Evolutionary conservation across 2,329 filamentous ascomycete species (phyloP).

Genomic region (Fusarium compactum): DNA sequence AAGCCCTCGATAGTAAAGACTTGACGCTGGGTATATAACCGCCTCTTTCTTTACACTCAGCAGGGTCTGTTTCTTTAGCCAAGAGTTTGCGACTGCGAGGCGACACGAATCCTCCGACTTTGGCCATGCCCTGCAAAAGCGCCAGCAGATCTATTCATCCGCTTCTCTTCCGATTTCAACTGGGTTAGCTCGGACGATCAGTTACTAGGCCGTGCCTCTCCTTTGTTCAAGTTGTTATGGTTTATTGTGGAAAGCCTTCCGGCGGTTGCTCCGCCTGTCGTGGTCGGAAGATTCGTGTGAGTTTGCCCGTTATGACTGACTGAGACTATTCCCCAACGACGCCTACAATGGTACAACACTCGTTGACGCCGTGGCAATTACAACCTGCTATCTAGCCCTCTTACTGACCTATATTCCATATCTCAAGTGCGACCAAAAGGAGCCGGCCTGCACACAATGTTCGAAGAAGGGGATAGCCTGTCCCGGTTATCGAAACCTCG

Average conservation of each 20-base stretch:
- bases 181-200: slow-evolving; percentile 2
- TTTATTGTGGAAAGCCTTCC: slow-evolving; percentile 69
- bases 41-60: not conserved
- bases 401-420: slow-evolving; percentile 17
- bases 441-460: slow-evolving; percentile 67
- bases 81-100: slow-evolving; percentile 3
- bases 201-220: slow-evolving; percentile 7
- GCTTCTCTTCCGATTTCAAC: slow-evolving; percentile 3
- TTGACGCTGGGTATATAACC: slow-evolving; percentile 1
- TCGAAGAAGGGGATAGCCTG: slow-evolving; percentile 64
- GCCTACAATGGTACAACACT: not conserved
- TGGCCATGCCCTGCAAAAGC: slow-evolving; percentile 34
- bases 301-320: slow-evolving; percentile 44
- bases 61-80: slow-evolving; percentile 3
- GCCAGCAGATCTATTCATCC: slow-evolving; percentile 11
- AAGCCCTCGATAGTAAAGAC: not conserved
- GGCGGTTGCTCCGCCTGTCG: slow-evolving; percentile 68
- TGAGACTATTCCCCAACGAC: slow-evolving; percentile 2
- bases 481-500: slow-evolving; percentile 66
- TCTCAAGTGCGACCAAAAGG: slow-evolving; percentile 64
- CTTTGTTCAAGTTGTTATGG: slow-evolving; percentile 56
- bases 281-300: slow-evolving; percentile 67
- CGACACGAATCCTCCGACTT: slow-evolving; percentile 7
- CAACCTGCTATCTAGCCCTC: not conserved
- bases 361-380: slow-evolving; percentile 4